Evolutionary conservation across 2,329 filamentous ascomycete genomes (phyloP).

Genomic region (Talaromyces atroroseus): DNA sequence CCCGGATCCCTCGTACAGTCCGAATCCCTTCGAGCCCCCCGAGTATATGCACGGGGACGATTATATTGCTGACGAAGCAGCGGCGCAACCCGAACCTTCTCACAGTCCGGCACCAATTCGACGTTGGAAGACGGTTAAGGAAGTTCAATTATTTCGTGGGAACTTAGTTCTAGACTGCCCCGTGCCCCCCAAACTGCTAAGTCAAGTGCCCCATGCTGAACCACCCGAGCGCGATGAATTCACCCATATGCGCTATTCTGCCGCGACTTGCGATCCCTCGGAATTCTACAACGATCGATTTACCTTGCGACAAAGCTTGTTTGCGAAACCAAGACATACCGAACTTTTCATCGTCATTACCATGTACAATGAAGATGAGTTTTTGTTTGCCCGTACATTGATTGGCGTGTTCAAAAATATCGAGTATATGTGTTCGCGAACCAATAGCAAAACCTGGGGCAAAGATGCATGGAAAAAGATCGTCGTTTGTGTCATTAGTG

Average conservation of each 20-base stretch:
- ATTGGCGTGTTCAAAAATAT: slow-evolving; percentile 98
- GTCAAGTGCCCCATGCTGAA: slow-evolving; percentile 76
- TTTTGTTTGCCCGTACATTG: slow-evolving; percentile 92
- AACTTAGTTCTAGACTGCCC: slow-evolving; percentile 97
- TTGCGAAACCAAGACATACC: slow-evolving; percentile 85
- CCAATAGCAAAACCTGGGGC: slow-evolving; percentile 94
- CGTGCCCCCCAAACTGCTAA: slow-evolving; percentile 80
- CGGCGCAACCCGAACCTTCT: slow-evolving; percentile 17
- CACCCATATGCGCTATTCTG: slow-evolving; percentile 79
- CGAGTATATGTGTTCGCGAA: slow-evolving; percentile 92
- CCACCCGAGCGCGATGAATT: slow-evolving; percentile 75
- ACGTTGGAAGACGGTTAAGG: slow-evolving; percentile 97
- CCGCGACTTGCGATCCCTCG: slow-evolving; percentile 86
- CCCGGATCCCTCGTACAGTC: slow-evolving; percentile 54
- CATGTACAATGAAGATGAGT: slow-evolving; percentile 99
- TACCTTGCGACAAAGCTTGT: slow-evolving; percentile 83
- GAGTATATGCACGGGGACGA: slow-evolving; percentile 38
- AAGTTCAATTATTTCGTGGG: slow-evolving; percentile 93
- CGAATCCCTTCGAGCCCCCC: slow-evolving; percentile 58
- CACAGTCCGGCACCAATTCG: slow-evolving; percentile 61
- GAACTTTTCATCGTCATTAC: slow-evolving; percentile 95
- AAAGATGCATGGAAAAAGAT: slow-evolving; percentile 99
- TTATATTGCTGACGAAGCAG: slow-evolving; percentile 38
- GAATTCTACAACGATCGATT: slow-evolving; percentile 87
- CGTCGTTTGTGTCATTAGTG: slow-evolving; percentile 94